These are phyloP conservation scores for Biscogniauxia sp. DNA, from an alignment of 2,329 filamentous ascomycete species.

Conservation along the genomic window DNA sequence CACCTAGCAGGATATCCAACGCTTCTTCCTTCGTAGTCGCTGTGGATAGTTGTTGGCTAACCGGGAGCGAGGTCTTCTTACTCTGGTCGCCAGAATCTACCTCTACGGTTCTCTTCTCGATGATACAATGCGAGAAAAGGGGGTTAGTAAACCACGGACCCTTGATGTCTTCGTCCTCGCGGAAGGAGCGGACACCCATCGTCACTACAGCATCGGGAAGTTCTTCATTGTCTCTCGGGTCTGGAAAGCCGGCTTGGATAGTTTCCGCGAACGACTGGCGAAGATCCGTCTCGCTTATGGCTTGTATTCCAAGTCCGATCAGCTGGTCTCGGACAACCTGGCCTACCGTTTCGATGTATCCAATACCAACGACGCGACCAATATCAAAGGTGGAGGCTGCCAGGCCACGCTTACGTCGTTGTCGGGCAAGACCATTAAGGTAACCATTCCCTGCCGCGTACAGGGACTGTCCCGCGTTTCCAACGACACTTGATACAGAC, in stretches of 20 bases:
- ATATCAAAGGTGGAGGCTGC: slow-evolving; percentile 10
- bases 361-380: slow-evolving; percentile 15
- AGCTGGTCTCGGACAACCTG: slow-evolving; percentile 8
- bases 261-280: slow-evolving; percentile 13
- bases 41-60: slow-evolving; percentile 2
- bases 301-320: slow-evolving; percentile 2
- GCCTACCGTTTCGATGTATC: slow-evolving; percentile 16
- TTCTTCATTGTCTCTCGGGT: slow-evolving; percentile 1
- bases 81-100: slow-evolving; percentile 2
- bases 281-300: slow-evolving; percentile 12
- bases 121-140: slow-evolving; percentile 21
- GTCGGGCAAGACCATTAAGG: neutral
- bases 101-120: slow-evolving; percentile 7
- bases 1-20: neutral
- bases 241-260: slow-evolving; percentile 10
- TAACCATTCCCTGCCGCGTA: slow-evolving; percentile 9
- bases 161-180: slow-evolving; percentile 13
- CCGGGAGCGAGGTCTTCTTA: slow-evolving; percentile 5
- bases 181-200: slow-evolving; percentile 4
- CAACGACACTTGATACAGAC: slow-evolving; percentile 18
- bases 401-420: slow-evolving; percentile 8
- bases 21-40: slow-evolving; percentile 6
- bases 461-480: slow-evolving; percentile 10
- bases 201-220: slow-evolving; percentile 6
- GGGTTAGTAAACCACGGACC: slow-evolving; percentile 25